A percentile compares a stretch with the other conserved stretches of the same genome.
phyloP scores from a whole-genome alignment of 441 rosid genomes.

The Gossypium aridum region DNA sequence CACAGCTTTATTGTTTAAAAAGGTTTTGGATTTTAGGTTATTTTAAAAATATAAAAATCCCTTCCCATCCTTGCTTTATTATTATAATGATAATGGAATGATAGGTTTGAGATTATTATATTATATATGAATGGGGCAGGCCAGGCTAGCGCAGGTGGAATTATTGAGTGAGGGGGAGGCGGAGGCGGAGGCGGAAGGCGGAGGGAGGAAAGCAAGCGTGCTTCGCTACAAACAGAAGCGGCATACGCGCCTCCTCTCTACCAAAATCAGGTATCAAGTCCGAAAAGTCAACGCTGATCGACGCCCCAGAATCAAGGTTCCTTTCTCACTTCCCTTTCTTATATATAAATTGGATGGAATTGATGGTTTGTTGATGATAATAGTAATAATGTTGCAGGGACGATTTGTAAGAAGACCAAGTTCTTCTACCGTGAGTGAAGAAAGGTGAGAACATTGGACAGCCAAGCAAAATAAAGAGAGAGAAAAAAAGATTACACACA shows the following conservation, averaged over 20 bases:
- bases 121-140: slow-evolving; percentile 35
- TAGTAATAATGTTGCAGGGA: slow-evolving; percentile 16
- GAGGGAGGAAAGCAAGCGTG: slow-evolving; percentile 77
- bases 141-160: slow-evolving; percentile 67
- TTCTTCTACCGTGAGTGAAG: slow-evolving; percentile 5
- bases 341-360: neutral
- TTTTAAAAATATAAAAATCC: too few species aligned
- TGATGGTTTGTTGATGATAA: neutral
- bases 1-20: too few species aligned
- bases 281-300: slow-evolving; percentile 78
- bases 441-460: slow-evolving; percentile 4
- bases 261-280: slow-evolving; percentile 83
- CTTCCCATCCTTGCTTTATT: neutral
- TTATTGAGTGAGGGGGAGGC: slow-evolving; percentile 38
- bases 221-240: slow-evolving; percentile 84
- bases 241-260: slow-evolving; percentile 69
- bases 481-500: neutral
- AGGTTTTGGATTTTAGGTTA: too few species aligned
- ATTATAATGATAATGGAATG: neutral
- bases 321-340: too few species aligned
- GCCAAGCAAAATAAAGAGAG: neutral
- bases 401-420: slow-evolving; percentile 28
- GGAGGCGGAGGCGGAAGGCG: slow-evolving; percentile 45
- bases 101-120: neutral
- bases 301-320: slow-evolving; percentile 85